Percentiles rank a stretch among this genome's conserved stretches.
Evolutionary conservation across 768 basidiomycete genomes (phyloP).

Genomic region (Suillus ampliporus): DNA sequence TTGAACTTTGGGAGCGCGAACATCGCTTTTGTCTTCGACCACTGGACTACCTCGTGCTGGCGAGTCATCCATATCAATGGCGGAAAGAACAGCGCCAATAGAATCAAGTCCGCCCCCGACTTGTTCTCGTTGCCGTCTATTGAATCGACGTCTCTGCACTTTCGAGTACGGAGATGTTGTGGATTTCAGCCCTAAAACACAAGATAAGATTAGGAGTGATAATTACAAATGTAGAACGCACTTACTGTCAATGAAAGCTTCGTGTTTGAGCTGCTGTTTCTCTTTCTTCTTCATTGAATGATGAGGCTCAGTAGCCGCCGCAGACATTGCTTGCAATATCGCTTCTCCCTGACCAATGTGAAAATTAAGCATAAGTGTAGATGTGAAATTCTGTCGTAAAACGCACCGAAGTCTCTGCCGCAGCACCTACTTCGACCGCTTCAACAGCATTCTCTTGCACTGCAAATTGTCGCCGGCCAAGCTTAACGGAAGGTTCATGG

Average conservation of each 20-base stretch:
- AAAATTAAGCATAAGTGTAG: background rate
- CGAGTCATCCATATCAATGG: conserved; percentile 49
- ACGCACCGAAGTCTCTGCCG: conserved; percentile 49
- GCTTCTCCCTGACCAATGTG: background rate
- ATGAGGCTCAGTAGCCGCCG: conserved; percentile 37
- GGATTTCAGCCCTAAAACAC: conserved; percentile 51
- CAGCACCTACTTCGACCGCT: conserved; percentile 51
- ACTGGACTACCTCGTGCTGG: conserved; percentile 23
- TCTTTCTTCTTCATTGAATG: conserved; percentile 61
- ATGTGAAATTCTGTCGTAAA: background rate
- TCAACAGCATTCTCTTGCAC: conserved; percentile 55
- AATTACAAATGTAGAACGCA: conserved; percentile 32
- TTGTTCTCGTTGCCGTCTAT: conserved; percentile 70
- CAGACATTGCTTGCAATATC: conserved; percentile 37
- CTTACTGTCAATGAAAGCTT: conserved; percentile 76
- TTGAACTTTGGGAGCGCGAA: conserved; percentile 21
- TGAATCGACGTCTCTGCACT: conserved; percentile 71
- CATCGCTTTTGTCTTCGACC: conserved; percentile 24
- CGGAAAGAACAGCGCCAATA: conserved; percentile 58
- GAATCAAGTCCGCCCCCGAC: conserved; percentile 55
- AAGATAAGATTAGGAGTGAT: background rate
- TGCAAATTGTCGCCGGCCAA: conserved; percentile 54
- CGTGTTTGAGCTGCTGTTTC: conserved; percentile 67
- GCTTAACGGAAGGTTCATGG: conserved; percentile 59
- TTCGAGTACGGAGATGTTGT: conserved; percentile 67